Conservation (phyloP, 257 asterid genomes). For the Ocimum tenuiflorum region DNA sequence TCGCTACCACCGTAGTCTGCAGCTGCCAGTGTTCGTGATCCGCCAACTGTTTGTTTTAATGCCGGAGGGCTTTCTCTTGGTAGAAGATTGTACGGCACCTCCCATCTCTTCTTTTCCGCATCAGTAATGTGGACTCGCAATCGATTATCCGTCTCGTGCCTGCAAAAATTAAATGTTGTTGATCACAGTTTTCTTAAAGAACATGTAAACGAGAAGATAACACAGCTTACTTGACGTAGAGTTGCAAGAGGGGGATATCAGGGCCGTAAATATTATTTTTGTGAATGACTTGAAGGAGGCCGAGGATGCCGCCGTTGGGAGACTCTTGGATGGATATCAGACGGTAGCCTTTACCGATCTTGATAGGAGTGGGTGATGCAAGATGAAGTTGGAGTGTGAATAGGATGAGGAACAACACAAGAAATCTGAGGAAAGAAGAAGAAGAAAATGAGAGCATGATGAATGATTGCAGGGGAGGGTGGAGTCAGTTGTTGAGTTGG, state of each 20-base stretch:
- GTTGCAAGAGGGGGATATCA: conserved; percentile 71
- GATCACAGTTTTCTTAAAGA: too few relatives aligned
- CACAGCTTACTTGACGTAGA: conserved; percentile 66
- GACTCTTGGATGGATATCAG: conserved; percentile 53
- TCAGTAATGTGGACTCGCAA: conserved; percentile 72
- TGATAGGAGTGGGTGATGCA: conserved; percentile 29
- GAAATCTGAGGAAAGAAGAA: conserved; percentile 6
- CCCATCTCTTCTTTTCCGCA: conserved; percentile 75
- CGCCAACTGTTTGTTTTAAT: conserved; percentile 27
- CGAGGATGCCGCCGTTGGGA: conserved; percentile 58
- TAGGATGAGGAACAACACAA: conserved; percentile 20
- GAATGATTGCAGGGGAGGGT: neutral
- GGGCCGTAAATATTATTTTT: conserved; percentile 57
- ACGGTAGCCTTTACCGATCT: conserved; percentile 66
- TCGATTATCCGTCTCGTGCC: conserved; percentile 60
- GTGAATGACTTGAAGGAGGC: conserved; percentile 59
- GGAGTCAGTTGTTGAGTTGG: neutral
- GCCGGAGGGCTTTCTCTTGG: conserved; percentile 49
- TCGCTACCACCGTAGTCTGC: conserved; percentile 39
- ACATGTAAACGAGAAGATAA: neutral
- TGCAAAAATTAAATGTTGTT: conserved; percentile 4
- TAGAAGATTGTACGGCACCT: conserved; percentile 60
- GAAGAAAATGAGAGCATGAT: conserved; percentile 21
- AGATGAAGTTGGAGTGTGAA: conserved; percentile 17
- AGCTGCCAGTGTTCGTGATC: conserved; percentile 14